Conservation (phyloP, 371 early-diverging fungal genomes). For the Rhizopus arrhizus region DNA sequence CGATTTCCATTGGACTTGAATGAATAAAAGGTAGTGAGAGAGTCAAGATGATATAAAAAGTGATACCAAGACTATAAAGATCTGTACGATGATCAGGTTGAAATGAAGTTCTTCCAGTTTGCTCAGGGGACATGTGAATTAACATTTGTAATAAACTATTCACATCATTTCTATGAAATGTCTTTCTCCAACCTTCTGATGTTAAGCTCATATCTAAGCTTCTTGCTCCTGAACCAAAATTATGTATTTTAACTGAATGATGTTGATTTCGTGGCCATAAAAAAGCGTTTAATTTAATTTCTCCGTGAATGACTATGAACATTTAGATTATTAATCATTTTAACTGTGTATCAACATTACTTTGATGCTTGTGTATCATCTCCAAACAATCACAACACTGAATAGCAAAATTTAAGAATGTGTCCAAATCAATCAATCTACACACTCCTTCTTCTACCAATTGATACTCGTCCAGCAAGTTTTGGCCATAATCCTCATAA, state of each 20-base stretch:
- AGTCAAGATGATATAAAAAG: slow-evolving; percentile 53
- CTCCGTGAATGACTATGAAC: slow-evolving; percentile 47
- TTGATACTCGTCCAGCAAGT: slow-evolving; percentile 34
- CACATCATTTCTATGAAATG: slow-evolving; percentile 36
- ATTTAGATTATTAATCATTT: neutral
- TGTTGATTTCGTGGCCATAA: slow-evolving; percentile 36
- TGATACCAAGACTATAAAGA: slow-evolving; percentile 62
- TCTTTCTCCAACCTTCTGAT: slow-evolving; percentile 52
- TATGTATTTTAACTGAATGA: slow-evolving; percentile 40
- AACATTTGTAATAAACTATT: slow-evolving; percentile 43
- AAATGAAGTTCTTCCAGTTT: slow-evolving; percentile 62
- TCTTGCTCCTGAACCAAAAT: slow-evolving; percentile 47
- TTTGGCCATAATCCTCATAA: slow-evolving; percentile 41
- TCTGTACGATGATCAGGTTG: slow-evolving; percentile 66
- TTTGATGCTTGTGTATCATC: slow-evolving; percentile 46
- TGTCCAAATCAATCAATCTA: slow-evolving; percentile 12
- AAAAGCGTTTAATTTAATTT: slow-evolving; percentile 49
- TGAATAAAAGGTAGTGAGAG: slow-evolving; percentile 54
- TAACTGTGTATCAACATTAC: slow-evolving; percentile 19
- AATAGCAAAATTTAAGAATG: slow-evolving; percentile 47
- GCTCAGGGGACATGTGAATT: slow-evolving; percentile 58
- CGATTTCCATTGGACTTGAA: slow-evolving; percentile 59
- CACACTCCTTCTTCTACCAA: slow-evolving; percentile 10
- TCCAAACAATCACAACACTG: slow-evolving; percentile 54
- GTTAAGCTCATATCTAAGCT: slow-evolving; percentile 47